These are phyloP conservation scores for Rhinocladiella mackenziei DNA, from an alignment of 2,329 filamentous ascomycete genomes.

Conservation along the genomic window DNA sequence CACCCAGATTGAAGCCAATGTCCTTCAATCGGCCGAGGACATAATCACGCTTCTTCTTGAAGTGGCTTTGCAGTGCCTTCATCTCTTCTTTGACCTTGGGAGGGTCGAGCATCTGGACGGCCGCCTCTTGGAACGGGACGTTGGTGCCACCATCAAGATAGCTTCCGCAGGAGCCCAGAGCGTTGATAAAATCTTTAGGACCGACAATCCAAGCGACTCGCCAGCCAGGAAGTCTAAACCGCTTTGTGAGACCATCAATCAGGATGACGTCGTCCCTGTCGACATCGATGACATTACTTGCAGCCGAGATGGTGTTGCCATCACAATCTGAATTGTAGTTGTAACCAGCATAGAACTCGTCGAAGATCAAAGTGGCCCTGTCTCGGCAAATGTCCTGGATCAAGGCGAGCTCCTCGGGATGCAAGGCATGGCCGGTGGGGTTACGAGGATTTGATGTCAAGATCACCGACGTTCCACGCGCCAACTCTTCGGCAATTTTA, in stretches of 20 bases:
- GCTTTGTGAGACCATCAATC: slow-evolving; percentile 93
- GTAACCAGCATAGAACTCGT: slow-evolving; percentile 96
- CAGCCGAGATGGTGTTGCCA: slow-evolving; percentile 80
- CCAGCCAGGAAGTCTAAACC: slow-evolving; percentile 93
- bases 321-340: slow-evolving; percentile 94
- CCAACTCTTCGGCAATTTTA: slow-evolving; percentile 88
- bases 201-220: slow-evolving; percentile 94
- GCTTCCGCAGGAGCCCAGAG: slow-evolving; percentile 85
- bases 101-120: slow-evolving; percentile 89
- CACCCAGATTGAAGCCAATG: slow-evolving; percentile 68
- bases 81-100: slow-evolving; percentile 76
- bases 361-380: slow-evolving; percentile 85
- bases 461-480: slow-evolving; percentile 80
- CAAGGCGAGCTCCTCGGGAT: slow-evolving; percentile 76
- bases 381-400: slow-evolving; percentile 93
- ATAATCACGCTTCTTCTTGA: slow-evolving; percentile 89
- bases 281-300: slow-evolving; percentile 81
- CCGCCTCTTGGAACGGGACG: slow-evolving; percentile 92
- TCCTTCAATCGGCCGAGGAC: slow-evolving; percentile 72
- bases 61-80: slow-evolving; percentile 82
- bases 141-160: slow-evolving; percentile 94
- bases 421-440: slow-evolving; percentile 83
- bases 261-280: slow-evolving; percentile 88
- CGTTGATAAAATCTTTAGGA: slow-evolving; percentile 92
- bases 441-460: slow-evolving; percentile 94